These are phyloP conservation scores for Mycocentrospora acerina DNA, from an alignment of 2,329 filamentous ascomycete genomes.

Conservation along the genomic window DNA sequence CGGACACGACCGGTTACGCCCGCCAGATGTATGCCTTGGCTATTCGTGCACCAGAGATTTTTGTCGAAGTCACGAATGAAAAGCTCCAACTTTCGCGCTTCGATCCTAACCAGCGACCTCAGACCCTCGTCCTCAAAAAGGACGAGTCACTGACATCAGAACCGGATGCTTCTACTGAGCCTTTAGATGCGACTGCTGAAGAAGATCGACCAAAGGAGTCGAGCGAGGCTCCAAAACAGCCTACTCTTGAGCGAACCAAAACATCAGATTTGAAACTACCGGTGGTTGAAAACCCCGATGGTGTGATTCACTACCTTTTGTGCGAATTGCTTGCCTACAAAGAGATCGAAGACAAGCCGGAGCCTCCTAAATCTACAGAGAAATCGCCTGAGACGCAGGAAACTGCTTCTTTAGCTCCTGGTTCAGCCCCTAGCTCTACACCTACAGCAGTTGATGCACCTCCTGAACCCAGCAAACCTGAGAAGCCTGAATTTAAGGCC, in stretches of 20 bases:
- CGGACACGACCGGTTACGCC: conserved; percentile 72
- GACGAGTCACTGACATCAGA: conserved; percentile 37
- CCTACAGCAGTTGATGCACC: conserved; percentile 7
- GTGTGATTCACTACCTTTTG: conserved; percentile 91
- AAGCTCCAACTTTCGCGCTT: conserved; percentile 73
- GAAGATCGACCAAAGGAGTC: conserved; percentile 38
- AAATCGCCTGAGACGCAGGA: conserved; percentile 36
- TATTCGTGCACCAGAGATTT: conserved; percentile 78
- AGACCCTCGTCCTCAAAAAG: conserved; percentile 56
- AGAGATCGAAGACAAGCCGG: conserved; percentile 85
- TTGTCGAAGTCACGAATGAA: conserved; percentile 85
- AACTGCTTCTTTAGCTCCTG: neutral
- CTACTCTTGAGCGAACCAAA: conserved; percentile 67
- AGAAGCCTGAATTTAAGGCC: conserved; percentile 79
- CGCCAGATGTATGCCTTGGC: conserved; percentile 77
- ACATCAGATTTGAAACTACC: conserved; percentile 73
- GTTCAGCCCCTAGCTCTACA: conserved; percentile 10
- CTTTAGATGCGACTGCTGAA: conserved; percentile 33
- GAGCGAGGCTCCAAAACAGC: conserved; percentile 30
- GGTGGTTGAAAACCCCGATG: conserved; percentile 87
- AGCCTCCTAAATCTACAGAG: conserved; percentile 46
- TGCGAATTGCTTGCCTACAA: conserved; percentile 90
- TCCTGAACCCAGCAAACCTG: conserved; percentile 44
- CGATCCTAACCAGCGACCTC: conserved; percentile 55
- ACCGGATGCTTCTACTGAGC: conserved; percentile 12